Evolutionary conservation across 768 basidiomycete genomes (phyloP), one percentile per base, ranked within the genome.

Genomic region (Polyporus arcularius): DNA sequence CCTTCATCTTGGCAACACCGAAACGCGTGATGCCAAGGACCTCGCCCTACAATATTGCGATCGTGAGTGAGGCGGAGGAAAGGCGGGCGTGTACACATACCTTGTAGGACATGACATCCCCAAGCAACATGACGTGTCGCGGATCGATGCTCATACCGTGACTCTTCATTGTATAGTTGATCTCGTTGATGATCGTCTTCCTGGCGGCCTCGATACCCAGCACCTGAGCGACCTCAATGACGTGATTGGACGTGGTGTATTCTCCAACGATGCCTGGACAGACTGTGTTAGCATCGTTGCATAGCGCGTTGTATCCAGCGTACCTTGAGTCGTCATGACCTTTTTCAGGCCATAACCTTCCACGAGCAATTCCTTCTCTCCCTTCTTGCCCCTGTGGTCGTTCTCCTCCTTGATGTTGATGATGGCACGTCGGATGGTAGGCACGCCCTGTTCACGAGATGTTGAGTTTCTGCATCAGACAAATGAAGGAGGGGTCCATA

Each of bases 121-220:
- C 97, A 11, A 99, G 85, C 41, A 99, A 78, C 94, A 98, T 97
- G 68, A 98, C 92, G 74, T 99, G 97, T 55, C 97, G 91, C 62
- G 96, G 96, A 73, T 99, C 97, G 68, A 99, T 98, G 60, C 89
- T 95, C 91, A 99, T 96, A 68, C 94, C 94, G 78, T 99, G 97
- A 56, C 88, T 90, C 65, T 86, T 84, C 97, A 99, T 99, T 11
- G 94, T 98, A 71, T 93, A 92, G 72, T 96, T 91, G 66, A 98
- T 97, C 73, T 99, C 94, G 70, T 96, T 92, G 75, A 97, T 89
- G 75, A 99, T 97, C 3, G 95, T 96, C 61, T 82, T 79, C 60
- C 97, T 84, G 4, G 97, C 96, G 5, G 97, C 97, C 70, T 99
- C 97, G 61, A 99, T 98, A 39, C 97, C 97, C n/a, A 99, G 83